Conservation (phyloP, 2,329 filamentous ascomycete genomes). For the Ophiocordyceps camponoti-leonardi region DNA sequence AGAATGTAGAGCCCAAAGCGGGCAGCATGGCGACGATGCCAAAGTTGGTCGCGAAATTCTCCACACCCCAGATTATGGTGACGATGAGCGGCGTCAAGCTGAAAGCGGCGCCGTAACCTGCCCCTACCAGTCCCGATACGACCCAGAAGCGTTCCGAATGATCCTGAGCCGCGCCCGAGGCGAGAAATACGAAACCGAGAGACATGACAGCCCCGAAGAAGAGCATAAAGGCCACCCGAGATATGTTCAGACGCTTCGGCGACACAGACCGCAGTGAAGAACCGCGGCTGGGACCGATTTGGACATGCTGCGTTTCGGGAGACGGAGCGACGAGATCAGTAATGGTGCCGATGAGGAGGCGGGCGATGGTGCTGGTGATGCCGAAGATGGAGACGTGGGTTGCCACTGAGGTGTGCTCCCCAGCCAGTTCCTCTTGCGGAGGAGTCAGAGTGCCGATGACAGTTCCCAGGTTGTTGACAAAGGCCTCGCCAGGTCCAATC, state of each 20-base stretch:
- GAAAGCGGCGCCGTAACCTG: slow-evolving; percentile 87
- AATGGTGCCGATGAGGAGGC: slow-evolving; percentile 74
- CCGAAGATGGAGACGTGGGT: slow-evolving; percentile 91
- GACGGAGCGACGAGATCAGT: slow-evolving; percentile 71
- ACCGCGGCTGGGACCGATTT: slow-evolving; percentile 17
- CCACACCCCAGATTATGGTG: slow-evolving; percentile 94
- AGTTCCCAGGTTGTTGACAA: slow-evolving; percentile 93
- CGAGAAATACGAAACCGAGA: slow-evolving; percentile 59
- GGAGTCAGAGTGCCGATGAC: slow-evolving; percentile 74
- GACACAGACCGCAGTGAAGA: slow-evolving; percentile 5
- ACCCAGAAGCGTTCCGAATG: slow-evolving; percentile 70
- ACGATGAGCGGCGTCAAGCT: slow-evolving; percentile 80
- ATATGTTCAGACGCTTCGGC: slow-evolving; percentile 39
- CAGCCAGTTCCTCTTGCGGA: slow-evolving; percentile 23
- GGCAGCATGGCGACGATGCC: slow-evolving; percentile 88
- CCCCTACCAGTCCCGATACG: slow-evolving; percentile 68
- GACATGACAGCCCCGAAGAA: slow-evolving; percentile 58
- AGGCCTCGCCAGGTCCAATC: slow-evolving; percentile 88
- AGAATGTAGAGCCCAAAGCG: slow-evolving; percentile 72
- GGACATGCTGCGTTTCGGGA: slow-evolving; percentile 40
- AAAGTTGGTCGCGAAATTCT: slow-evolving; percentile 98
- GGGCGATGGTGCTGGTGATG: slow-evolving; percentile 74
- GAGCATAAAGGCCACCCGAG: slow-evolving; percentile 65
- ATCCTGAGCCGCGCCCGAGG: slow-evolving; percentile 57
- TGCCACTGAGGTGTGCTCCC: slow-evolving; percentile 42